Conservation (phyloP, 768 basidiomycete genomes). For the Amanita rubescens region DNA sequence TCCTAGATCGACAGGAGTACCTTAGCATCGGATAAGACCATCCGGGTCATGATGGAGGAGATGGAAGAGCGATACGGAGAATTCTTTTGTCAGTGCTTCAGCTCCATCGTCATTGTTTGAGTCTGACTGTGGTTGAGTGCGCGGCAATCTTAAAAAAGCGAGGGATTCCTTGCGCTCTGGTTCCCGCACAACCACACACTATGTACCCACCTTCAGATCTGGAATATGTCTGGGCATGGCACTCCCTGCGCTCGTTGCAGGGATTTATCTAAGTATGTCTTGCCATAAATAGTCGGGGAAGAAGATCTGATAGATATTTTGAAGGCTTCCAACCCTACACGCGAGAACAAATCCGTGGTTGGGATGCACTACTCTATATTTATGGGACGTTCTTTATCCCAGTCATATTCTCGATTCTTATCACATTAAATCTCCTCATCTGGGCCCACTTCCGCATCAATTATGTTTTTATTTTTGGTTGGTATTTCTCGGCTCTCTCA, state of each 20-base stretch:
- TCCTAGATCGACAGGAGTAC: slow-evolving; percentile 55
- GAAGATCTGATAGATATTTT: neutral
- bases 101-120: neutral
- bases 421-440: slow-evolving; percentile 77
- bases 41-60: slow-evolving; percentile 63
- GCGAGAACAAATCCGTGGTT: slow-evolving; percentile 50
- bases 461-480: slow-evolving; percentile 89
- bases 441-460: slow-evolving; percentile 80
- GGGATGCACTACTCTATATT: slow-evolving; percentile 68
- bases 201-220: slow-evolving; percentile 67
- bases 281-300: neutral
- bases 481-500: slow-evolving; percentile 12
- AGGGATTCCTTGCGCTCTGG: slow-evolving; percentile 54
- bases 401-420: slow-evolving; percentile 62
- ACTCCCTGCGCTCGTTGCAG: slow-evolving; percentile 58
- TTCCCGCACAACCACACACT: slow-evolving; percentile 45
- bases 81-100: slow-evolving; percentile 56
- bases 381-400: slow-evolving; percentile 75
- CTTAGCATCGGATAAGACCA: slow-evolving; percentile 54
- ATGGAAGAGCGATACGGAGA: slow-evolving; percentile 73
- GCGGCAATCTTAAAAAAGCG: slow-evolving; percentile 77
- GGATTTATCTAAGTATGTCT: slow-evolving; percentile 50
- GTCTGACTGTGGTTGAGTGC: slow-evolving; percentile 23
- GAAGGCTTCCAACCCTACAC: slow-evolving; percentile 53
- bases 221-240: slow-evolving; percentile 69